Evolutionary conservation across 768 basidiomycete genomes (phyloP).

Genomic region (Phlebiopsis gigantea): DNA sequence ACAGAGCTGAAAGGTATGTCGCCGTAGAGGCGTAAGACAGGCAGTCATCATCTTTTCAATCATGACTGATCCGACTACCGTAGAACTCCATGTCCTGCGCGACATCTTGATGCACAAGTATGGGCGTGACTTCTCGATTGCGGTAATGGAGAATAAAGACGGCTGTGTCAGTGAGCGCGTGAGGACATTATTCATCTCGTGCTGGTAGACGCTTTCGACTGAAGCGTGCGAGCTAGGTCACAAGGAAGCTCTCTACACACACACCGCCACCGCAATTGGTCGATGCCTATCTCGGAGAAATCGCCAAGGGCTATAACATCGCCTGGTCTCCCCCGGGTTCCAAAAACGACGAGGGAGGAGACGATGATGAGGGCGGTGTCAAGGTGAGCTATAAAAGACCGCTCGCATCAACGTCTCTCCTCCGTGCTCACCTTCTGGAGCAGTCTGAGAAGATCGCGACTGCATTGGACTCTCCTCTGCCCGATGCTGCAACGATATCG

Average conservation of each 20-base stretch:
- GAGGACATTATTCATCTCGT: conserved; percentile 11
- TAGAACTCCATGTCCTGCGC: conserved; percentile 85
- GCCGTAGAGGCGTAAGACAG: background rate
- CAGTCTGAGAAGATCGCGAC: conserved; percentile 7
- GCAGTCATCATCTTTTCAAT: background rate
- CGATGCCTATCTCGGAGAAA: conserved; percentile 84
- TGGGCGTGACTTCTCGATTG: conserved; percentile 82
- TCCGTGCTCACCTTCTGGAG: background rate
- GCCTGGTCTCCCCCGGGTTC: conserved; percentile 48
- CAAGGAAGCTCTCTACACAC: conserved; percentile 63
- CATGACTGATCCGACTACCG: background rate
- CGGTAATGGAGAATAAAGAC: conserved; percentile 83
- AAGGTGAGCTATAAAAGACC: conserved; percentile 30
- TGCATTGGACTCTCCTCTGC: conserved; percentile 11
- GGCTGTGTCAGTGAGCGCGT: conserved; percentile 81
- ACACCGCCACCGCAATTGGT: conserved; percentile 75
- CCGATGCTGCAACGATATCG: conserved; percentile 22
- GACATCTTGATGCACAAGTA: conserved; percentile 96
- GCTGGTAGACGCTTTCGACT: background rate
- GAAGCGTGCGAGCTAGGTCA: conserved; percentile 42
- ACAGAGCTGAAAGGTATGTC: conserved; percentile 79
- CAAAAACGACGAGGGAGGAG: conserved; percentile 22
- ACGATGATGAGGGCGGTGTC: conserved; percentile 25
- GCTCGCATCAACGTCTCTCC: background rate
- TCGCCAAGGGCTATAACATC: conserved; percentile 82